Evolutionary conservation across 2,329 filamentous ascomycete species (phyloP), one percentile per base, ranked within the genome.

Genomic region (Dactylellina drechsleri): DNA sequence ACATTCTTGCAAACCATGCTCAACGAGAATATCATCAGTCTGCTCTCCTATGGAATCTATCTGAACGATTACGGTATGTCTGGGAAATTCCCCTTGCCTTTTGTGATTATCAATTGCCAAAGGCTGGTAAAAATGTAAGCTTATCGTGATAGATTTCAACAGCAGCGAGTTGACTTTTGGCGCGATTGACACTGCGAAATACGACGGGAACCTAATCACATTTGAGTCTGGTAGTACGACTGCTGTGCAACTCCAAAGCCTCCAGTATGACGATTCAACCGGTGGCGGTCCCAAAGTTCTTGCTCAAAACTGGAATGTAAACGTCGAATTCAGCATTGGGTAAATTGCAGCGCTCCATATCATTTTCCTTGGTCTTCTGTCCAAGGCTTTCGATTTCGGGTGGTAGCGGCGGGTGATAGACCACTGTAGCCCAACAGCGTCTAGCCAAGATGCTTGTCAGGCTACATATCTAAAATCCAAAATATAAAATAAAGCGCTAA

Each of bases 131-230:
- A 26, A 4, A 23, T 23, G 4, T 23, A 23, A 23, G 4, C 23
- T 23, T 23, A 23, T 23, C 4, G 23, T 23, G 23, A 56, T 15
- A 74, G 64, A 66, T 45, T 62, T 65, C 52, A 76, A 76, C 65
- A 76, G 64, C 71, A 70, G 71, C 52, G 64, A 76, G 28, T 47
- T 76, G 54, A 68, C 71, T 3, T 68, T 76, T 41, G 71, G 71
- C 12, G 64, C 71, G n/a, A 58, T 76, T 31, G 71, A 76, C 54
- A 68, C 62, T 20, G 64, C 64, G 0, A 76, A 76, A 43, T 76
- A 59, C 52, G 64, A 65, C 8, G 71, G 71, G 31, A 47, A 70
- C 47, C 49, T 76, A 18, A 45, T 68, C 31, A 76, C 71, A 15
- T 76, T 76, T 23, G 52, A 57, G 12, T 76, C 65, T 5, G 23